These are phyloP conservation scores for Arthrinium puccinioides DNA, from an alignment of 2,329 filamentous ascomycete species.

Conservation along the genomic window DNA sequence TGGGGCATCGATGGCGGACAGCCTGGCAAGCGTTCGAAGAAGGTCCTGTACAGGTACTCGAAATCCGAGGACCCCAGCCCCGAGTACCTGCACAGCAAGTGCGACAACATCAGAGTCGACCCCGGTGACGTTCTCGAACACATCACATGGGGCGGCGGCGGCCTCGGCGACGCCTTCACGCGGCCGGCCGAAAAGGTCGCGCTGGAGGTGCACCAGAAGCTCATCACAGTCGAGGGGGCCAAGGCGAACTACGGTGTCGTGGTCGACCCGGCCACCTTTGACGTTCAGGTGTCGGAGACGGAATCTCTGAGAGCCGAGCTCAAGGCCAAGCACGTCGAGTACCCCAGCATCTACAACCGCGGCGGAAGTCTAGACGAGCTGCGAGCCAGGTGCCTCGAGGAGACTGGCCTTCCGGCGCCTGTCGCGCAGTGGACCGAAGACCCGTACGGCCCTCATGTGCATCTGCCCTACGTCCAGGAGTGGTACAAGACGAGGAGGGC, in stretches of 20 bases:
- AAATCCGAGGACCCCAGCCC: slow-evolving; percentile 16
- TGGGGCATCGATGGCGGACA: slow-evolving; percentile 40
- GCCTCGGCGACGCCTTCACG: slow-evolving; percentile 37
- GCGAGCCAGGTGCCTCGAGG: slow-evolving; percentile 24
- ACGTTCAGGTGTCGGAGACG: slow-evolving; percentile 28
- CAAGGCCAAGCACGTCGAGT: slow-evolving; percentile 13
- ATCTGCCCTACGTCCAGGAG: slow-evolving; percentile 31
- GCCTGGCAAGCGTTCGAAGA: slow-evolving; percentile 33
- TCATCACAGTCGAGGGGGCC: slow-evolving; percentile 35
- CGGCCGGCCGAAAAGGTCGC: slow-evolving; percentile 35
- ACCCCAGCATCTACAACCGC: slow-evolving; percentile 28
- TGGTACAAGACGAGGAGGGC: slow-evolving; percentile 33
- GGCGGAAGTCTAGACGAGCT: slow-evolving; percentile 33
- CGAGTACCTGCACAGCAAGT: slow-evolving; percentile 34
- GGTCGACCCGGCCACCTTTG: slow-evolving; percentile 25
- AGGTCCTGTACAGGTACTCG: slow-evolving; percentile 33
- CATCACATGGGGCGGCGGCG: slow-evolving; percentile 42
- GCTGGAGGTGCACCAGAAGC: slow-evolving; percentile 34
- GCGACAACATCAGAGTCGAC: slow-evolving; percentile 36
- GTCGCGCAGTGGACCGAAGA: slow-evolving; percentile 34
- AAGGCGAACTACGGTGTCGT: slow-evolving; percentile 36
- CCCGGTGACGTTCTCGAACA: slow-evolving; percentile 40
- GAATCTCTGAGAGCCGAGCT: slow-evolving; percentile 24
- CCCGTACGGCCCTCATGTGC: slow-evolving; percentile 36
- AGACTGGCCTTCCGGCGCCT: slow-evolving; percentile 35